Conservation (phyloP, 495 filamentous ascomycete species). For the Talaromyces thailandensis region DNA sequence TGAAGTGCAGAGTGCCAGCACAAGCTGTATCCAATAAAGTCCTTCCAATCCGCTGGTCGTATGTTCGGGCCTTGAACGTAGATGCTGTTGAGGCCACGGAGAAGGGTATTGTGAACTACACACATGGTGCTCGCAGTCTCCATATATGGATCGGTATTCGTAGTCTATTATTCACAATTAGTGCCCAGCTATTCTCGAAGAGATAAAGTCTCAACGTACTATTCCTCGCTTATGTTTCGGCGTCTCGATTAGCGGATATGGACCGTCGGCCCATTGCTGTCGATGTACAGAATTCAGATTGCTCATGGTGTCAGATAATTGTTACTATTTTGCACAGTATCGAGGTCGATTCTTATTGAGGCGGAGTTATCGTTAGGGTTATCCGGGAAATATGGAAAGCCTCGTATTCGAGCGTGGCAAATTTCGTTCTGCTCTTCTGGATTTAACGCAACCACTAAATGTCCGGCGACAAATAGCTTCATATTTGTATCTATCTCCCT, state of each 20-base stretch:
- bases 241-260: constrained; percentile 2
- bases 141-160: background rate
- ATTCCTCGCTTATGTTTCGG: constrained; percentile 3
- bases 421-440: background rate
- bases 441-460: background rate
- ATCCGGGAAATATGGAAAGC: background rate
- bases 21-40: constrained; percentile 4
- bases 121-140: constrained; percentile 6
- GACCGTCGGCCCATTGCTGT: constrained; percentile 3
- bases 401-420: background rate
- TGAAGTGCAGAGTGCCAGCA: constrained; percentile 4
- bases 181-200: background rate
- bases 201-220: background rate
- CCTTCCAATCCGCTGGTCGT: constrained; percentile 1
- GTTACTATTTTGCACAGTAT: background rate
- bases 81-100: constrained; percentile 5
- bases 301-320: background rate
- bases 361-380: background rate
- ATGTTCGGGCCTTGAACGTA: constrained; percentile 3
- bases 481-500: constrained; percentile 1
- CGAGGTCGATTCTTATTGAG: background rate
- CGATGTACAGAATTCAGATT: background rate
- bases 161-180: background rate
- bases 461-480: background rate
- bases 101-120: constrained; percentile 2